Percentiles rank a stretch among this genome's conserved stretches.
Conservation (phyloP, 1,284 basidiomycete genomes). For the Pholiota adiposa region DNA sequence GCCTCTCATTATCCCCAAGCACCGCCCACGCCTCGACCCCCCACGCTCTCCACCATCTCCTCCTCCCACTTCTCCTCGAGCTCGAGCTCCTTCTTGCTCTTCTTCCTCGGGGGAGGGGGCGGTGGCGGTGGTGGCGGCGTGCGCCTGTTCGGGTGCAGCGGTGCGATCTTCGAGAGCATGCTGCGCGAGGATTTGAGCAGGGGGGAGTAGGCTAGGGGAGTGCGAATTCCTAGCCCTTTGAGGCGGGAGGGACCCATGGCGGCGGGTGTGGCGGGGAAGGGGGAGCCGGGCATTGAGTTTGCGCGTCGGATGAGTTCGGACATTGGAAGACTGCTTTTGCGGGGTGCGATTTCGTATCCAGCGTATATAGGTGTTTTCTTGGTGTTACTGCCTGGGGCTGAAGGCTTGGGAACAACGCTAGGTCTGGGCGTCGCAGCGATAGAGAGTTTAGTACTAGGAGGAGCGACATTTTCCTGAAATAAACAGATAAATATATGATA, state of each 20-base stretch:
- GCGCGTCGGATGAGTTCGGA: slow-evolving; percentile 74
- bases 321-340: slow-evolving; percentile 62
- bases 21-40: slow-evolving; percentile 66
- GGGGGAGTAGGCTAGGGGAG: slow-evolving; percentile 55
- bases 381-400: slow-evolving; percentile 8
- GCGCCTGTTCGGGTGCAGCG: slow-evolving; percentile 70
- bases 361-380: slow-evolving; percentile 31
- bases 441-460: slow-evolving; percentile 10
- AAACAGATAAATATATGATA: neutral
- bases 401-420: slow-evolving; percentile 7
- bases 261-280: slow-evolving; percentile 48
- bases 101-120: slow-evolving; percentile 67
- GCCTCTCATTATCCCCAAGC: slow-evolving; percentile 67
- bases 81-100: slow-evolving; percentile 76
- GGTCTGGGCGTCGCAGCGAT: slow-evolving; percentile 12
- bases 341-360: slow-evolving; percentile 45
- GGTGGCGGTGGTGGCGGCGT: slow-evolving; percentile 67
- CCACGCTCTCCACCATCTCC: slow-evolving; percentile 71
- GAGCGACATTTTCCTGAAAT: slow-evolving; percentile 32
- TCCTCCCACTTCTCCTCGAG: slow-evolving; percentile 79
- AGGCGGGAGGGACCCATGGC: slow-evolving; percentile 15
- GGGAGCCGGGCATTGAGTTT: slow-evolving; percentile 66
- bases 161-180: slow-evolving; percentile 67
- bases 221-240: slow-evolving; percentile 12
- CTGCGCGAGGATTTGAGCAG: slow-evolving; percentile 65